phyloP scores from a whole-genome alignment of 768 basidiomycete genomes.

The Boletus barrowsii region DNA sequence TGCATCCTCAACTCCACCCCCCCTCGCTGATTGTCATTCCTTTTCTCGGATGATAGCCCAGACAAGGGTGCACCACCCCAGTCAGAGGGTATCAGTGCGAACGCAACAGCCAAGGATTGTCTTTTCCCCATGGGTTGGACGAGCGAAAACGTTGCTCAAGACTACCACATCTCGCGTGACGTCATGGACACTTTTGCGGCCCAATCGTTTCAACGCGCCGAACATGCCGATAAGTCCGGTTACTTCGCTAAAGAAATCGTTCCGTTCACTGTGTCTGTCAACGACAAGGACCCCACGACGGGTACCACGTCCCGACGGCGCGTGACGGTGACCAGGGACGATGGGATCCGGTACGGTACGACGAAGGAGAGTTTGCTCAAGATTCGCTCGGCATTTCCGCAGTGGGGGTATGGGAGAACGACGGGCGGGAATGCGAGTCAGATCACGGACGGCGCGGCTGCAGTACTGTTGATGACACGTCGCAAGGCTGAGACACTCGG shows the following conservation, averaged over 20 bases:
- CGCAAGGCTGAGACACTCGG: constrained; percentile 75
- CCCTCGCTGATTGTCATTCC: neutral
- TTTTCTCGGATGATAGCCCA: constrained; percentile 39
- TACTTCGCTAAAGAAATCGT: constrained; percentile 69
- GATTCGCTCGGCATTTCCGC: constrained; percentile 75
- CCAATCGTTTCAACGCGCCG: constrained; percentile 73
- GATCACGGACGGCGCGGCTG: constrained; percentile 81
- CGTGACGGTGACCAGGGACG: constrained; percentile 65
- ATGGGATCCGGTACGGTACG: constrained; percentile 74
- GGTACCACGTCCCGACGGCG: constrained; percentile 42
- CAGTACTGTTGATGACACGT: constrained; percentile 77
- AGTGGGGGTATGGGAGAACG: constrained; percentile 71
- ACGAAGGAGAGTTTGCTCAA: constrained; percentile 62
- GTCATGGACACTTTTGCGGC: constrained; percentile 77
- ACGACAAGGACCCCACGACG: constrained; percentile 57
- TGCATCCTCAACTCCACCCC: too few species aligned
- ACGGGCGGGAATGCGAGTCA: constrained; percentile 88
- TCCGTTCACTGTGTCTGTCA: constrained; percentile 65
- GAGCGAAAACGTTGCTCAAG: constrained; percentile 78
- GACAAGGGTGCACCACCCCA: constrained; percentile 59
- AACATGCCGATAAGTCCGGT: constrained; percentile 65
- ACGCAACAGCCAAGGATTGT: constrained; percentile 58
- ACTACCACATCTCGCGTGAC: constrained; percentile 68
- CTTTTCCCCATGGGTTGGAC: constrained; percentile 85
- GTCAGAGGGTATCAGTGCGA: constrained; percentile 58